These are phyloP conservation scores for Lasiosphaeria hispida DNA, from an alignment of 495 filamentous ascomycete genomes.

Conservation along the genomic window DNA sequence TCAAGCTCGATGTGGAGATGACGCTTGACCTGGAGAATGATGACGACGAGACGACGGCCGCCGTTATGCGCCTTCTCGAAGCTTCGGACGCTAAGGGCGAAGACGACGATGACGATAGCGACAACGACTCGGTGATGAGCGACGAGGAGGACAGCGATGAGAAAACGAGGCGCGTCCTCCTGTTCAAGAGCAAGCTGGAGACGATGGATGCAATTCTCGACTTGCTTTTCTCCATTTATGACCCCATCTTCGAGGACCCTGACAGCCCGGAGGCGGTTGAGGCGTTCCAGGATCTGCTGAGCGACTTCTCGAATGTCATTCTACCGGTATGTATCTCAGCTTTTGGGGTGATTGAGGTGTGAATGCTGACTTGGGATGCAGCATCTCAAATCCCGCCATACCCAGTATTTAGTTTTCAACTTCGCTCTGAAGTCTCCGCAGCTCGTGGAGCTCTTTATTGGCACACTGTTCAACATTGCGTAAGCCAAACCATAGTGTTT, in stretches of 20 bases:
- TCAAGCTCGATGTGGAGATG: constrained; percentile 90
- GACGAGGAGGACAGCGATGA: constrained; percentile 50
- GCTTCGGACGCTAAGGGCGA: constrained; percentile 40
- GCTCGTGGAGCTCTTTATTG: constrained; percentile 76
- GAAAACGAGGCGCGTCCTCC: constrained; percentile 49
- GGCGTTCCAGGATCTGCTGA: constrained; percentile 68
- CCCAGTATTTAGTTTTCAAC: constrained; percentile 69
- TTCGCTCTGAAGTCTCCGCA: constrained; percentile 74
- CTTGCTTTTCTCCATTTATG: constrained; percentile 79
- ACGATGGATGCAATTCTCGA: constrained; percentile 95
- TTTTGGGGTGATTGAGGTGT: neutral
- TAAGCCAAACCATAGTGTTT: constrained; percentile 1
- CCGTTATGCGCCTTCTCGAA: constrained; percentile 44
- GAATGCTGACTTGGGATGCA: constrained; percentile 10
- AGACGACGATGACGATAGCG: constrained; percentile 61
- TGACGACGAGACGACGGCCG: constrained; percentile 49
- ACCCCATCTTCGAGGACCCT: constrained; percentile 59
- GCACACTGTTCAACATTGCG: constrained; percentile 65
- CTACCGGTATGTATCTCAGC: constrained; percentile 66
- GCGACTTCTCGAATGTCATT: constrained; percentile 80
- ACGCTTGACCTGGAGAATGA: constrained; percentile 79
- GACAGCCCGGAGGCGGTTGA: constrained; percentile 47
- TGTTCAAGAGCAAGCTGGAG: constrained; percentile 73
- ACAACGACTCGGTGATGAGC: constrained; percentile 47
- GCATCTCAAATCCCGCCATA: constrained; percentile 34